Percentiles rank a stretch among this genome's conserved stretches.
These are phyloP conservation scores for Fusarium palustre DNA, from an alignment of 2,329 filamentous ascomycete genomes.

Conservation along the genomic window DNA sequence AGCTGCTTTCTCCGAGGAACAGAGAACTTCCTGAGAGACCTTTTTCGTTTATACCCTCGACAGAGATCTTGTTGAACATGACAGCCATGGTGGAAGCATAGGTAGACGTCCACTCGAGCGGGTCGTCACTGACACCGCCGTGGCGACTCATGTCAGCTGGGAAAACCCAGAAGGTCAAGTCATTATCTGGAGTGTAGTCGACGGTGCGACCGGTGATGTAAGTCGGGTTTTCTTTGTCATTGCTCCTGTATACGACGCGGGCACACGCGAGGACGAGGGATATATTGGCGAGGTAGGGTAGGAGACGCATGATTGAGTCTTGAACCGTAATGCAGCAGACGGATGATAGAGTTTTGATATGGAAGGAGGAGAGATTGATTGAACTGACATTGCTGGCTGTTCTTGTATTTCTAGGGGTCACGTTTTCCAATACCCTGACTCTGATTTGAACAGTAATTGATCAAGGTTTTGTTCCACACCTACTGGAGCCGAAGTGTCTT, in stretches of 20 bases:
- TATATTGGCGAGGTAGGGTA: background rate
- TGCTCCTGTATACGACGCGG: slow-evolving; percentile 17
- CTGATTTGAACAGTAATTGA: background rate
- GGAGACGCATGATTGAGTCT: background rate
- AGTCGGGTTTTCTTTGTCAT: background rate
- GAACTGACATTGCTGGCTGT: no score
- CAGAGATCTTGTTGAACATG: slow-evolving; percentile 25
- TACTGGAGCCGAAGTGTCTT: background rate
- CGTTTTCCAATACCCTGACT: no score
- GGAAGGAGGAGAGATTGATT: background rate
- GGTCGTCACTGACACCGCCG: slow-evolving; percentile 10
- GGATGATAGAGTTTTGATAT: background rate
- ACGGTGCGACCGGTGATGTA: slow-evolving; percentile 29
- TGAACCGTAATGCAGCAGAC: background rate
- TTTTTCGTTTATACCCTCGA: slow-evolving; percentile 30
- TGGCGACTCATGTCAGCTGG: slow-evolving; percentile 22
- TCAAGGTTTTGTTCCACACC: background rate
- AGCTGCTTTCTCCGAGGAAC: slow-evolving; percentile 25
- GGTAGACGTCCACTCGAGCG: slow-evolving; percentile 28
- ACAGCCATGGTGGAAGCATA: slow-evolving; percentile 32
- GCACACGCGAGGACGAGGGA: slow-evolving; percentile 6
- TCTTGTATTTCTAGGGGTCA: background rate
- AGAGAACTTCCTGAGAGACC: slow-evolving; percentile 35
- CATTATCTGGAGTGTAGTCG: slow-evolving; percentile 15
- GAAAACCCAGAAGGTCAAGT: slow-evolving; percentile 31